Percentiles rank a stretch among this genome's conserved stretches.
Evolutionary conservation across 768 basidiomycete species (phyloP).

Genomic region (Panellus pusillus): DNA sequence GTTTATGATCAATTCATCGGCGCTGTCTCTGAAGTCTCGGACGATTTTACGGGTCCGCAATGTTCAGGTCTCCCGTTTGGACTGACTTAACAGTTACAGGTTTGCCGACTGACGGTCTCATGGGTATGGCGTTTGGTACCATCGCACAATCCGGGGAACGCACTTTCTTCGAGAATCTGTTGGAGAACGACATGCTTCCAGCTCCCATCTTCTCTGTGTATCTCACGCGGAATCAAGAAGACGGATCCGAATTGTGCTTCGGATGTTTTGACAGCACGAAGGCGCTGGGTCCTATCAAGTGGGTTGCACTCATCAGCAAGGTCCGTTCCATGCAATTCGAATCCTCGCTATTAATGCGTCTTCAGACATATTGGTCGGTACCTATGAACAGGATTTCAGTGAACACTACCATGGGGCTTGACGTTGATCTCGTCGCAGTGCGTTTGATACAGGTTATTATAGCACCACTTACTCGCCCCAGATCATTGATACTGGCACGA

Average conservation of each 20-base stretch:
- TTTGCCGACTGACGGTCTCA: slow-evolving; percentile 30
- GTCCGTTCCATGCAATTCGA: slow-evolving; percentile 22
- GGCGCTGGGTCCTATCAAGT: slow-evolving; percentile 27
- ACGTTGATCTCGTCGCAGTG: slow-evolving; percentile 39
- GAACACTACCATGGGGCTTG: slow-evolving; percentile 17
- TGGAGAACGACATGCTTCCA: slow-evolving; percentile 39
- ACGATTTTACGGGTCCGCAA: slow-evolving; percentile 47
- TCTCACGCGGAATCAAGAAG: slow-evolving; percentile 38
- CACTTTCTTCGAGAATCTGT: slow-evolving; percentile 68
- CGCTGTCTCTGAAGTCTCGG: slow-evolving; percentile 44
- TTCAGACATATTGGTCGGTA: slow-evolving; percentile 63
- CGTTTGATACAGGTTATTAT: slow-evolving; percentile 4
- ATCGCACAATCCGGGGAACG: slow-evolving; percentile 46
- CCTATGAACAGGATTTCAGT: slow-evolving; percentile 45
- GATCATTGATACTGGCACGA: slow-evolving; percentile 72
- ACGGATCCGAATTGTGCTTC: slow-evolving; percentile 53
- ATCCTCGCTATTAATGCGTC: not conserved
- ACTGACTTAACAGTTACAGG: slow-evolving; percentile 28
- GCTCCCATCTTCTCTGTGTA: slow-evolving; percentile 61
- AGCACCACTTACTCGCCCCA: slow-evolving; percentile 20
- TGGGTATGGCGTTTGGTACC: slow-evolving; percentile 62
- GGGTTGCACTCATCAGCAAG: slow-evolving; percentile 39
- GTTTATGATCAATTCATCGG: slow-evolving; percentile 57
- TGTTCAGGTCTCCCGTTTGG: not conserved
- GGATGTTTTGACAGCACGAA: slow-evolving; percentile 38